Evolutionary conservation across 257 asterid genomes (phyloP).

Genomic region (Knoxia roxburghii): DNA sequence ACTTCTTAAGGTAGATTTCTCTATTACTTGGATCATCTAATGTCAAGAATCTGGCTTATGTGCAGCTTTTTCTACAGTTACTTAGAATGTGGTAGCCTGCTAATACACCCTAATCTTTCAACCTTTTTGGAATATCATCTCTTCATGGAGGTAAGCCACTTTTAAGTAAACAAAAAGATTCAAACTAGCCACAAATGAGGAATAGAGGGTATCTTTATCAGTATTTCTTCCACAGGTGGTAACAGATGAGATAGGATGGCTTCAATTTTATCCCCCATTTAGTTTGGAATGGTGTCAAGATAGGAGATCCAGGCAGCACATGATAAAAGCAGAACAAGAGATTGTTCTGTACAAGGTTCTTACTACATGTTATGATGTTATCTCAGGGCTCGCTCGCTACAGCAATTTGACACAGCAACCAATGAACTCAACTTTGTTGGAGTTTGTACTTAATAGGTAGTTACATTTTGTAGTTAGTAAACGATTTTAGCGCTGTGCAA

Average conservation of each 20-base stretch:
- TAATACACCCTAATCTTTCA: conserved; percentile 59
- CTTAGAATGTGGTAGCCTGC: conserved; percentile 67
- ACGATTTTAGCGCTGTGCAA: neutral
- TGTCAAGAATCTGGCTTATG: conserved; percentile 10
- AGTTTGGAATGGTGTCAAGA: conserved; percentile 31
- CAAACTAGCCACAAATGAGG: neutral
- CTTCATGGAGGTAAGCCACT: conserved; percentile 62
- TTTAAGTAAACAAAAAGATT: neutral
- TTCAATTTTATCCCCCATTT: conserved; percentile 58
- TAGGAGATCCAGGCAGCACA: conserved; percentile 46
- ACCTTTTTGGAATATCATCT: conserved; percentile 60
- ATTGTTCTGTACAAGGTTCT: conserved; percentile 50
- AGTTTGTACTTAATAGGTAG: conserved; percentile 71
- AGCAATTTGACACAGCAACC: conserved; percentile 53
- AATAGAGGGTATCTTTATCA: neutral
- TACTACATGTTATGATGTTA: conserved; percentile 66
- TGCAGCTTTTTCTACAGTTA: conserved; percentile 42
- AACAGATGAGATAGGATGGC: conserved; percentile 74
- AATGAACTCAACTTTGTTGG: conserved; percentile 46
- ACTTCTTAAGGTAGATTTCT: conserved; percentile 53
- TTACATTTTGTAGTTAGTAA: conserved; percentile 9
- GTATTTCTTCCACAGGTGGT: conserved; percentile 47
- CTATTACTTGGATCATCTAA: neutral
- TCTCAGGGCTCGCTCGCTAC: conserved; percentile 72
- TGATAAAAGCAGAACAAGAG: conserved; percentile 68